phyloP scores from a whole-genome alignment of 495 filamentous ascomycete genomes.

The Cairneyella variabilis region DNA sequence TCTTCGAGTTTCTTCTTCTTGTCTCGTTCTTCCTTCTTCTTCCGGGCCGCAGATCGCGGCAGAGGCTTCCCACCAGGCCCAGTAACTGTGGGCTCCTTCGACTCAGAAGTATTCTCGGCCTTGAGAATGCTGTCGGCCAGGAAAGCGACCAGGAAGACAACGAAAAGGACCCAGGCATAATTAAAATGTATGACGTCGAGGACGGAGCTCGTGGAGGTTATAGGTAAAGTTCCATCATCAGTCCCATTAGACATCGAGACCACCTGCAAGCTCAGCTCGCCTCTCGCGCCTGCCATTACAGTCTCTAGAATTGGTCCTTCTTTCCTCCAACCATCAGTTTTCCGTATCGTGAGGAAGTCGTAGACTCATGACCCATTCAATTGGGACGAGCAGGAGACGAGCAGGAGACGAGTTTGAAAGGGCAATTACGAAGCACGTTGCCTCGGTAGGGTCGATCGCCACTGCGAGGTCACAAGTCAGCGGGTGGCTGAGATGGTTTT shows the following conservation, averaged over 20 bases:
- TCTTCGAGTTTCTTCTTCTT: conserved; percentile 31
- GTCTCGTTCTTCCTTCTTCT: conserved; percentile 39
- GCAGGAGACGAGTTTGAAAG: neutral
- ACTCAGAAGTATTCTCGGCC: conserved; percentile 35
- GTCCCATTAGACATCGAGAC: conserved; percentile 9
- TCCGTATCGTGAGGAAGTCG: conserved; percentile 5
- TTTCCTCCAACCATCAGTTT: conserved; percentile 22
- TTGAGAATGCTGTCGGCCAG: conserved; percentile 57
- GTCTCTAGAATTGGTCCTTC: neutral
- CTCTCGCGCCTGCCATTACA: conserved; percentile 22
- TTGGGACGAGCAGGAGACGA: conserved; percentile 16
- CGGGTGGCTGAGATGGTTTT: conserved; percentile 11
- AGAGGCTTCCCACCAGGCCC: conserved; percentile 83
- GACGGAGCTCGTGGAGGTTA: neutral
- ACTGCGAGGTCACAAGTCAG: conserved; percentile 21
- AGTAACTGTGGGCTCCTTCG: conserved; percentile 30
- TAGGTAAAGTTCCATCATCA: too few relatives aligned
- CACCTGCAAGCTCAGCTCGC: conserved; percentile 19
- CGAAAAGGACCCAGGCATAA: conserved; percentile 63
- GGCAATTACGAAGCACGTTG: conserved; percentile 18
- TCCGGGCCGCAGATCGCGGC: conserved; percentile 53
- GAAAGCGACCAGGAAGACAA: conserved; percentile 65
- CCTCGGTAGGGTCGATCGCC: conserved; percentile 22
- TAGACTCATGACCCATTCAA: conserved; percentile 24
- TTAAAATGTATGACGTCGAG: conserved; percentile 43